These are phyloP conservation scores for Hemisphaericaspora lyxosophila DNA, from an alignment of 1,139 yeast species.

Conservation along the genomic window DNA sequence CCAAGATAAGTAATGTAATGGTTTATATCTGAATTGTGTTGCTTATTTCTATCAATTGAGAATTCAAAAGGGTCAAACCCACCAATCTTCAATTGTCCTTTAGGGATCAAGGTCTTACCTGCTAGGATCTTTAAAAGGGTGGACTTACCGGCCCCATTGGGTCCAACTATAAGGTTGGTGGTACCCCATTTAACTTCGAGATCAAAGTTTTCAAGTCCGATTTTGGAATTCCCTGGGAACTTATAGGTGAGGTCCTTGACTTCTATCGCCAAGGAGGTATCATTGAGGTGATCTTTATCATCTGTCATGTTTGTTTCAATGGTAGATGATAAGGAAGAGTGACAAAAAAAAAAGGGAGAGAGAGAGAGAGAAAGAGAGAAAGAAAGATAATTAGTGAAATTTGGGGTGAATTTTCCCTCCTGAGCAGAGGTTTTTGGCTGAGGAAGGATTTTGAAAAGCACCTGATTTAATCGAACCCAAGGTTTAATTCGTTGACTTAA, in stretches of 20 bases:
- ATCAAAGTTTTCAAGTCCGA: constrained; percentile 67
- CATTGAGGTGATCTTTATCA: constrained; percentile 11
- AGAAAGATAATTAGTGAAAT: neutral
- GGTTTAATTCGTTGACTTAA: too few species aligned
- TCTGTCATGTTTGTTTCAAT: too few species aligned
- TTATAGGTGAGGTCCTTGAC: constrained; percentile 67
- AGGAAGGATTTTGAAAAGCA: too few species aligned
- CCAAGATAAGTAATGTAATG: constrained; percentile 74
- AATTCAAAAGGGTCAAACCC: constrained; percentile 87
- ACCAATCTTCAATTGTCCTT: constrained; percentile 67
- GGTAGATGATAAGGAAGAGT: too few species aligned
- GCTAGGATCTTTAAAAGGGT: constrained; percentile 81
- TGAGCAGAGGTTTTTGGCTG: too few species aligned
- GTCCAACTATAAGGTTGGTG: constrained; percentile 79
- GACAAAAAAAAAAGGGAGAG: neutral
- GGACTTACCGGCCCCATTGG: constrained; percentile 97
- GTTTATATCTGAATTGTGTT: constrained; percentile 46
- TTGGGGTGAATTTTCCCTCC: too few species aligned
- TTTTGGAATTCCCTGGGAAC: constrained; percentile 59
- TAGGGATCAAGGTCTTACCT: constrained; percentile 82
- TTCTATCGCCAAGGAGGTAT: constrained; percentile 51
- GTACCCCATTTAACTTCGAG: constrained; percentile 68
- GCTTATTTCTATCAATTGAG: constrained; percentile 40
- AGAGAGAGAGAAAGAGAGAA: neutral
- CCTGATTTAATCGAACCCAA: too few species aligned